Evolutionary conservation across 352 stramenopile genomes (phyloP).

Genomic region (Phytophthora agathidicida): DNA sequence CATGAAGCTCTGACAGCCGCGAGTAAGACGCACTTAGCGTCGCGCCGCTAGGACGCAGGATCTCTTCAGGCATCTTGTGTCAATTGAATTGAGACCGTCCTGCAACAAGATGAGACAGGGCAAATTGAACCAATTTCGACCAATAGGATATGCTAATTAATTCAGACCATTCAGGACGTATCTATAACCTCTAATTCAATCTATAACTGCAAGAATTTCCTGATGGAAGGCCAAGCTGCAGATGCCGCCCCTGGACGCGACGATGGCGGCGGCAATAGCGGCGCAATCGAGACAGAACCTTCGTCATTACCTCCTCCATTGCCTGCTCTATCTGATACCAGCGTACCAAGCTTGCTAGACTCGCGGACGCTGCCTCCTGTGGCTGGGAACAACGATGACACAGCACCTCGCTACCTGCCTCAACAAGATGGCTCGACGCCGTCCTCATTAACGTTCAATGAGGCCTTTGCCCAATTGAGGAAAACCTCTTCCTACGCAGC

Average conservation of each 20-base stretch:
- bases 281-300: background rate
- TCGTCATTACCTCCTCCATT: background rate
- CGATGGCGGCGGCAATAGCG: background rate
- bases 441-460: constrained; percentile 44
- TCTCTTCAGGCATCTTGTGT: constrained; percentile 28
- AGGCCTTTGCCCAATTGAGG: constrained; percentile 67
- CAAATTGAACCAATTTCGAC: background rate
- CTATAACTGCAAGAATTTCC: background rate
- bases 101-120: constrained; percentile 19
- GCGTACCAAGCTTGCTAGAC: constrained; percentile 51
- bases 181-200: too few species aligned
- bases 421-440: constrained; percentile 15
- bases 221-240: constrained; percentile 19
- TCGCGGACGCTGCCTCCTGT: constrained; percentile 37
- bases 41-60: constrained; percentile 10
- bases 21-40: constrained; percentile 29
- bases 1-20: constrained; percentile 23
- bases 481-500: constrained; percentile 63
- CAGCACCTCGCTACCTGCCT: constrained; percentile 44
- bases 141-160: constrained; percentile 1
- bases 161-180: constrained; percentile 22
- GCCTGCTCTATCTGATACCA: constrained; percentile 1
- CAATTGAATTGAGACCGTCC: constrained; percentile 8
- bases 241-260: background rate
- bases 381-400: constrained; percentile 3